These are phyloP conservation scores for Ziziphus jujuba DNA, from an alignment of 306 rosid genomes.

Conservation along the genomic window DNA sequence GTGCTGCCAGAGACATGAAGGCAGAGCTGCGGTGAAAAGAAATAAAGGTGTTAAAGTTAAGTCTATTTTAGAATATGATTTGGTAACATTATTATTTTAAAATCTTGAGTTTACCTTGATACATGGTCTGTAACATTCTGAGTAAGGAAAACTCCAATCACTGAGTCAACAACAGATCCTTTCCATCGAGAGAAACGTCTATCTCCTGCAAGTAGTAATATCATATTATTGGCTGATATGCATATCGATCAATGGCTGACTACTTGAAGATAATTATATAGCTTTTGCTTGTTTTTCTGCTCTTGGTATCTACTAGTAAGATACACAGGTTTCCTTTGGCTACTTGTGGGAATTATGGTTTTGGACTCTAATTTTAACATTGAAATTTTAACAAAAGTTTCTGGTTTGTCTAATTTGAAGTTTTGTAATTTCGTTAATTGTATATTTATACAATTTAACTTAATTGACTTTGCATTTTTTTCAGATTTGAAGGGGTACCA, in stretches of 20 bases:
- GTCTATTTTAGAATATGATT: constrained; percentile 15
- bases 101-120: constrained; percentile 62
- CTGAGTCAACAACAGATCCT: constrained; percentile 97
- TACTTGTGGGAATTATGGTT: neutral
- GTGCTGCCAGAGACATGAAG: constrained; percentile 86
- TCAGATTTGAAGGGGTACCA: neutral
- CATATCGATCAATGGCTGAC: neutral
- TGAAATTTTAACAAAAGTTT: neutral
- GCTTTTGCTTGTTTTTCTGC: neutral
- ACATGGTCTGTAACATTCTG: constrained; percentile 98
- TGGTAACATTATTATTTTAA: constrained; percentile 11
- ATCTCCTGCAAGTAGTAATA: constrained; percentile 64
- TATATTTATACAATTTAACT: neutral
- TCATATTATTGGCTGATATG: constrained; percentile 19
- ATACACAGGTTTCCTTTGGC: neutral
- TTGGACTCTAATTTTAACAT: neutral
- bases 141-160: constrained; percentile 90
- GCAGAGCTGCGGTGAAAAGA: constrained; percentile 75
- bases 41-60: constrained; percentile 15
- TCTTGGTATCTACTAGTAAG: neutral
- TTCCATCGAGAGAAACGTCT: constrained; percentile 94
- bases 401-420: neutral
- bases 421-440: neutral
- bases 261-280: neutral
- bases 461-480: neutral